A percentile compares a stretch with the other conserved stretches of the same genome.
Evolutionary conservation across 2,329 filamentous ascomycete species (phyloP).

Genomic region (Epichloe sibirici): DNA sequence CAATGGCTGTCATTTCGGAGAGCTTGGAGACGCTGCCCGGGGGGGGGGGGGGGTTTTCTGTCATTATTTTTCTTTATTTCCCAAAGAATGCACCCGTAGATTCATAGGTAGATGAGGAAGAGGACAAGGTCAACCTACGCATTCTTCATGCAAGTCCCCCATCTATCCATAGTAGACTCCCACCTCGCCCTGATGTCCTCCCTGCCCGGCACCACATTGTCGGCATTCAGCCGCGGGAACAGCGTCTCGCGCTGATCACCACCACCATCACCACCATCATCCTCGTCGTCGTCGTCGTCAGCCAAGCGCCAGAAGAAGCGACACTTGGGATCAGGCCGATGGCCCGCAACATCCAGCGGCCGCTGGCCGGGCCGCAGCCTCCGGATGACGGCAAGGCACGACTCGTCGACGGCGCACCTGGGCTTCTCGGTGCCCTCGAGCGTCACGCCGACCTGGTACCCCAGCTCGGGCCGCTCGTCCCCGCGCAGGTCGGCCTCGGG

Average conservation of each 20-base stretch:
- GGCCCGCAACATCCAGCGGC: slow-evolving; percentile 44
- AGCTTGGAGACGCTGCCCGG: slow-evolving; percentile 40
- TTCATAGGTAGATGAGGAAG: background rate
- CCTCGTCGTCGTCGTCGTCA: too few species aligned
- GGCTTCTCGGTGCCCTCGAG: slow-evolving; percentile 52
- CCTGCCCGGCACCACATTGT: slow-evolving; percentile 41
- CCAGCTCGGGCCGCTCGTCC: slow-evolving; percentile 45
- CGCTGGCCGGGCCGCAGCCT: slow-evolving; percentile 42
- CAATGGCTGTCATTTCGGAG: slow-evolving; percentile 46
- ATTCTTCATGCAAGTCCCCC: slow-evolving; percentile 48
- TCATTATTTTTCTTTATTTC: too few species aligned
- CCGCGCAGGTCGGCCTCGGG: slow-evolving; percentile 30
- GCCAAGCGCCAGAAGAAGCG: slow-evolving; percentile 52
- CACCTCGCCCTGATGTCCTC: slow-evolving; percentile 37
- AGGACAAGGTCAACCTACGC: slow-evolving; percentile 27
- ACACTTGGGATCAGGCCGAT: slow-evolving; percentile 48
- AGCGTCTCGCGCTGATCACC: slow-evolving; percentile 37
- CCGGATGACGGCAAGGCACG: slow-evolving; percentile 44
- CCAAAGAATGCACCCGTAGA: too few species aligned
- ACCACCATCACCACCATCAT: slow-evolving; percentile 1
- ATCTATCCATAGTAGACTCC: slow-evolving; percentile 42
- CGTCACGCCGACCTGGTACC: slow-evolving; percentile 50
- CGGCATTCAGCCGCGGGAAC: slow-evolving; percentile 43
- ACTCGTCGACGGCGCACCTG: slow-evolving; percentile 50
- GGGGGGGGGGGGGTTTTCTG: too few species aligned